Conservation (phyloP, 441 rosid genomes). For the Hura crepitans region DNA sequence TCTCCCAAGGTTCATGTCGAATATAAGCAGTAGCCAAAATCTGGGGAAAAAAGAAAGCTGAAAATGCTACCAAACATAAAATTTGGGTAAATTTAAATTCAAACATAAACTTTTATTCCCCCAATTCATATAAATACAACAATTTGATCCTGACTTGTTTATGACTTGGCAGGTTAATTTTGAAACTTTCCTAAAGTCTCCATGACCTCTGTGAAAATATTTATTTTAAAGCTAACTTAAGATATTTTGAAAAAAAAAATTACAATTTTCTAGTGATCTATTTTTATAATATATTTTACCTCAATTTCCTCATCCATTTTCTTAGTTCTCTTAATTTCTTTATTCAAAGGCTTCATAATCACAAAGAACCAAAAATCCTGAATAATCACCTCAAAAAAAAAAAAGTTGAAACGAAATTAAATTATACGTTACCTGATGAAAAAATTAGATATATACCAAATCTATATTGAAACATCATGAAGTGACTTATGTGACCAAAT, state of each 20-base stretch:
- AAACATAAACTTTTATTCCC: not conserved
- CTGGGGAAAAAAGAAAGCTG: conserved; percentile 32
- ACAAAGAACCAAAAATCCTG: too few species aligned
- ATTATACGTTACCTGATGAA: not conserved
- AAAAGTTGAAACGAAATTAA: too few species aligned
- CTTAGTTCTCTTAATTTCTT: not conserved
- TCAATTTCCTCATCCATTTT: not conserved
- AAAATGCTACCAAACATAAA: conserved; percentile 1
- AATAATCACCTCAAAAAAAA: too few species aligned
- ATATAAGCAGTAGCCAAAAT: conserved; percentile 83
- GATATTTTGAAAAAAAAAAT: not conserved
- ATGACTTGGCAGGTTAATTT: not conserved
- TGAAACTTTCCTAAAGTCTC: not conserved
- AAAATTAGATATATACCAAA: not conserved
- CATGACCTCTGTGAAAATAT: not conserved
- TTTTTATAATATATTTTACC: conserved; percentile 1
- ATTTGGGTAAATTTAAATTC: not conserved
- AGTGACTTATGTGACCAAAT: too few species aligned
- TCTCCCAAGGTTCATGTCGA: conserved; percentile 89
- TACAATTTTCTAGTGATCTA: not conserved
- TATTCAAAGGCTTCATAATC: not conserved
- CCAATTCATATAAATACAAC: not conserved
- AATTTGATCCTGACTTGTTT: not conserved
- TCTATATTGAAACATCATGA: not conserved
- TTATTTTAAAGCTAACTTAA: not conserved